phyloP scores from a whole-genome alignment of 1,284 basidiomycete genomes.

The Cutaneotrichosporon cavernicola region DNA sequence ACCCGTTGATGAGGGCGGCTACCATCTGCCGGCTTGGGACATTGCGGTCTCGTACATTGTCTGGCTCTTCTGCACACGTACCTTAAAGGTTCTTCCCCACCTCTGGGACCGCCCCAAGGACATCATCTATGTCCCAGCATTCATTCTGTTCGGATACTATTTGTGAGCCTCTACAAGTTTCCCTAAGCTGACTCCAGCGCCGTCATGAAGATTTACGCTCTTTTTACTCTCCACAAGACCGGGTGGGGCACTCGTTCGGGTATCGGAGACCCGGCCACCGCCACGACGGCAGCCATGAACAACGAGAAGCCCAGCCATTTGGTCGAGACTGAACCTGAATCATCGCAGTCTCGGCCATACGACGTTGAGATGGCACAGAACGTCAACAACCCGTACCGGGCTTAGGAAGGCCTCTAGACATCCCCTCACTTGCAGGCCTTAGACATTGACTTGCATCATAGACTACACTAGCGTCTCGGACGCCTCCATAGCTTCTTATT shows the following conservation, averaged over 20 bases:
- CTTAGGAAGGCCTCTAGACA: conserved; percentile 3
- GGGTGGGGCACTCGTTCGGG: conserved; percentile 88
- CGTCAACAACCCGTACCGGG: conserved; percentile 6
- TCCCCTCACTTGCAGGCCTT: no score
- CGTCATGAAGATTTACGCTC: conserved; percentile 80
- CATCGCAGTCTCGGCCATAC: conserved; percentile 22
- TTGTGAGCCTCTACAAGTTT: conserved; percentile 69
- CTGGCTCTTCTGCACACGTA: conserved; percentile 78
- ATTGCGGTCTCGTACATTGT: conserved; percentile 68
- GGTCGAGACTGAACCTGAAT: not conserved
- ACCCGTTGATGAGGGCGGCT: conserved; percentile 68
- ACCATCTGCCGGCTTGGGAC: conserved; percentile 88
- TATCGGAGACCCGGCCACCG: conserved; percentile 66
- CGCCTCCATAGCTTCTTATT: conserved; percentile 4
- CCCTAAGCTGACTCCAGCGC: conserved; percentile 73
- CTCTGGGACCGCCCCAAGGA: conserved; percentile 80
- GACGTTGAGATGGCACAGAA: conserved; percentile 41
- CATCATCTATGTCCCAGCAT: conserved; percentile 85
- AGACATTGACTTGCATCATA: conserved; percentile 9
- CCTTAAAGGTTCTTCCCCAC: conserved; percentile 82
- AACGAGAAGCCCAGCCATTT: conserved; percentile 9
- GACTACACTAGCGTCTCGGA: not conserved
- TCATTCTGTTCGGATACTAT: conserved; percentile 79
- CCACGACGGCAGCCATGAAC: conserved; percentile 44
- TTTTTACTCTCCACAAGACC: conserved; percentile 80